Base-by-base conservation (phyloP, 208 protist species). In the Leptomonas pyrrhocoris region DNA sequence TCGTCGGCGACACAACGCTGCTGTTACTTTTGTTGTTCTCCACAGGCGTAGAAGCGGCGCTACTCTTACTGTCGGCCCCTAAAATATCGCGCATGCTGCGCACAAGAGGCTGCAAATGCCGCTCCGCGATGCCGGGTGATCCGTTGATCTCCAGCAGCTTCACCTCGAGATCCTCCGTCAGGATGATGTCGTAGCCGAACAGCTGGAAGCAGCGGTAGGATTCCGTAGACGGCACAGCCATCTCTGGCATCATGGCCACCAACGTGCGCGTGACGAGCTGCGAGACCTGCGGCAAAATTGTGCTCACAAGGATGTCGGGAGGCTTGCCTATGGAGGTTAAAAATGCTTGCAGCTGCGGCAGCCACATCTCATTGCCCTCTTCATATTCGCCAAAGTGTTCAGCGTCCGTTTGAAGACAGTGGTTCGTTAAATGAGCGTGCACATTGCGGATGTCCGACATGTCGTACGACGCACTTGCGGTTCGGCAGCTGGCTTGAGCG, bases 101-200 rank as follows among this genome's bases (percentile, higher is more conserved):
- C 42, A 95, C 90, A 7, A 94, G 46, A 0, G 73, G 68, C 45
- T 66, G 27, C n/a, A 96, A 71, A 38, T 81, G 92, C 40, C 78
- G 79, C 43, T 89, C 79, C 12, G 92, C 94, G 42, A 93, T 71
- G 18, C 86, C 92, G 18, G 94, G 92, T 1, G 88, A 94, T 18
- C 90, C 92, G 80, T 96, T 97, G 66, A 96, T 94, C 89, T 96
- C 92, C 28, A 96, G 80, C 51, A 97, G 77, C 55, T 74, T 65
- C 18, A 97, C 87, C 30, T 69, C 66, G 34, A 93, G 59, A 23
- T 83, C 79, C 15, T 88, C 90, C 30, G 93, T 88, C 11, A 97
- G 67, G 15, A 97, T 82, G 49, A 97, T 43, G 68, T 97, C 94
- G 65, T 95, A 97, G 34, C 94, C 94, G 43, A 96, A 94, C 0